phyloP scores from a whole-genome alignment of 768 basidiomycete species.

The Panus rudis region DNA sequence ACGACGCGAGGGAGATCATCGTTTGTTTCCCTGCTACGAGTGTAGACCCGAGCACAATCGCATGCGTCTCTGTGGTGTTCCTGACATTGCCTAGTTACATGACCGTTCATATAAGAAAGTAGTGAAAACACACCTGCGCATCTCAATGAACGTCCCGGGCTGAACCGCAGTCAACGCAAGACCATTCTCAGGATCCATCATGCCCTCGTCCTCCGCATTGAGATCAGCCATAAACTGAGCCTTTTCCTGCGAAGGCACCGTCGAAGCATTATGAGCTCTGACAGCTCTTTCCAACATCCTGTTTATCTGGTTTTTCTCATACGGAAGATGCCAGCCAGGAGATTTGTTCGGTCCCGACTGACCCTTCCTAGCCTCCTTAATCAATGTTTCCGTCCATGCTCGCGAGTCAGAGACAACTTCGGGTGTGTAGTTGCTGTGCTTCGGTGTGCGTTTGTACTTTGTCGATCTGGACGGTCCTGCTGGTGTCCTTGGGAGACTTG shows the following conservation, averaged over 20 bases:
- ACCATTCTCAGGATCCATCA: conserved; percentile 4
- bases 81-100: conserved; percentile 3
- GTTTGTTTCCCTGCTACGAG: conserved; percentile 1
- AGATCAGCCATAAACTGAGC: conserved; percentile 4
- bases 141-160: conserved; percentile 25
- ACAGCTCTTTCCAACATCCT: not conserved
- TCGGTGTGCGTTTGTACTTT: too few relatives aligned
- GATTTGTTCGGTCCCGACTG: not conserved
- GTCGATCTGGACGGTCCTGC: too few relatives aligned
- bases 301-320: not conserved
- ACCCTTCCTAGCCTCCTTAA: too few relatives aligned
- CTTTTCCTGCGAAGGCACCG: too few relatives aligned
- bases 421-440: too few relatives aligned
- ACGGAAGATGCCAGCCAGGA: not conserved
- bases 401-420: too few relatives aligned
- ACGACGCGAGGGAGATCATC: conserved; percentile 8
- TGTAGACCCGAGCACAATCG: conserved; percentile 10
- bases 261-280: not conserved
- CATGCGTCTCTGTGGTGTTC: conserved; percentile 8
- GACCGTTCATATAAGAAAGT: not conserved
- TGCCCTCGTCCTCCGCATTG: too few relatives aligned
- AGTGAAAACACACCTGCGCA: conserved; percentile 20
- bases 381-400: too few relatives aligned
- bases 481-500: too few relatives aligned
- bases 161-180: conserved; percentile 16